These are phyloP conservation scores for Lavandula angustifolia DNA, from an alignment of 257 asterid genomes.

Conservation along the genomic window DNA sequence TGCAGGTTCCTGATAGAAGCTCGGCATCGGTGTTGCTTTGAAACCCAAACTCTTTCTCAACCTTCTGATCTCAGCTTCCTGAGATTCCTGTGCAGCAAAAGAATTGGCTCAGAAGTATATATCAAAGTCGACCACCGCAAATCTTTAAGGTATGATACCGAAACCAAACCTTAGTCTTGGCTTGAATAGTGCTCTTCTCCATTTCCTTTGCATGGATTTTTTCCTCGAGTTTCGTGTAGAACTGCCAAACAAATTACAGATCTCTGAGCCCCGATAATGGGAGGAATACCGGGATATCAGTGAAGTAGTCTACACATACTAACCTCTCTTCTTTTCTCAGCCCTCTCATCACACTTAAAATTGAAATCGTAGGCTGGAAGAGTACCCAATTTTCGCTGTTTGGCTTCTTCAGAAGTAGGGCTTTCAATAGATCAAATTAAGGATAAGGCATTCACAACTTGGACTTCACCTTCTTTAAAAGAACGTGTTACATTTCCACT, in stretches of 20 bases:
- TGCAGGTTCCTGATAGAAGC: conserved; percentile 92
- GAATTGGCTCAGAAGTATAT: conserved; percentile 11
- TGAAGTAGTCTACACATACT: conserved; percentile 22
- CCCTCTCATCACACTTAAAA: conserved; percentile 88
- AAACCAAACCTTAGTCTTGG: conserved; percentile 68
- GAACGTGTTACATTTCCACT: not conserved
- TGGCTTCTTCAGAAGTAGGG: conserved; percentile 63
- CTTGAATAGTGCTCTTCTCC: conserved; percentile 74
- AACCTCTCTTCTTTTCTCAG: conserved; percentile 93
- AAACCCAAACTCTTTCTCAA: conserved; percentile 75
- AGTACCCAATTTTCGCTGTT: conserved; percentile 61
- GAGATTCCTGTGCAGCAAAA: conserved; percentile 60
- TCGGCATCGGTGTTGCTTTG: conserved; percentile 98
- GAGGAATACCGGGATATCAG: conserved; percentile 12
- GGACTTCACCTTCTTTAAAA: not conserved
- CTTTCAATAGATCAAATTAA: conserved; percentile 52
- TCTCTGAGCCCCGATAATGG: conserved; percentile 26
- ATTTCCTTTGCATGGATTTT: conserved; percentile 81
- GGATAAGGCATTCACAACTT: conserved; percentile 39
- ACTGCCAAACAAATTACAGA: conserved; percentile 48
- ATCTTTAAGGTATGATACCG: not conserved
- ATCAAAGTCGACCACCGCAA: conserved; percentile 22
- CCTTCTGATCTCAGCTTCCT: conserved; percentile 86
- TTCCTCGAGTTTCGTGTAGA: conserved; percentile 86
- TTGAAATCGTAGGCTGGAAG: conserved; percentile 77